Percentiles rank a stretch among this genome's conserved stretches.
phyloP scores from a whole-genome alignment of 225 moss, liverwort and hornwort genomes.

The Pleurozium schreberi region DNA sequence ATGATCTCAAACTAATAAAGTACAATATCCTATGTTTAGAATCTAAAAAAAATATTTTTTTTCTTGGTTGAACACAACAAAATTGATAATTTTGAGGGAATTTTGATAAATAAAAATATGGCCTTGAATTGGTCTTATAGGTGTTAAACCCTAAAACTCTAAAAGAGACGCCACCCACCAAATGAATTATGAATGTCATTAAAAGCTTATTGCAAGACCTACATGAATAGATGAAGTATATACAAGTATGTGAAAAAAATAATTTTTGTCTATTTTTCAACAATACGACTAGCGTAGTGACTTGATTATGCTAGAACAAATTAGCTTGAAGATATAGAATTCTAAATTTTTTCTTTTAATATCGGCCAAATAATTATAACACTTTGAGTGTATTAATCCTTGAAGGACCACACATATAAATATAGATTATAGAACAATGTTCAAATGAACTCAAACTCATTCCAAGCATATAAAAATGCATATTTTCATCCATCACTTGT shows the following conservation, averaged over 20 bases:
- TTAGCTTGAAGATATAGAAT: background rate
- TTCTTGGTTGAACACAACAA: too few relatives aligned
- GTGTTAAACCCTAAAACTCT: too few relatives aligned
- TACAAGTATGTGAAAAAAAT: background rate
- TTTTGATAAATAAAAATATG: too few relatives aligned
- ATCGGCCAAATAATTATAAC: background rate
- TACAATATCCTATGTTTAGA: too few relatives aligned
- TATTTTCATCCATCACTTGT: too few relatives aligned
- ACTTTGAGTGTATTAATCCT: background rate
- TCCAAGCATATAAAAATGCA: background rate
- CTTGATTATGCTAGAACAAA: background rate
- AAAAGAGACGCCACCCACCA: rapidly evolving
- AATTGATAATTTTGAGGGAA: too few relatives aligned
- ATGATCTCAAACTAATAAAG: too few relatives aligned
- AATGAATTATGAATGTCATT: background rate
- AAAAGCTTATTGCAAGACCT: background rate
- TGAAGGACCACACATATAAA: background rate
- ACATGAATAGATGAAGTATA: background rate
- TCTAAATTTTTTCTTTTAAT: too few relatives aligned
- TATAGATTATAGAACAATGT: too few relatives aligned
- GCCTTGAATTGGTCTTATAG: too few relatives aligned
- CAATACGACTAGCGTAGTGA: background rate
- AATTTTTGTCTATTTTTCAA: too few relatives aligned
- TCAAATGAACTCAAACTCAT: background rate
- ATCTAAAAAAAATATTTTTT: too few relatives aligned